Conservation (phyloP, 106 monocot species). For the Hemerocallis citrina region DNA sequence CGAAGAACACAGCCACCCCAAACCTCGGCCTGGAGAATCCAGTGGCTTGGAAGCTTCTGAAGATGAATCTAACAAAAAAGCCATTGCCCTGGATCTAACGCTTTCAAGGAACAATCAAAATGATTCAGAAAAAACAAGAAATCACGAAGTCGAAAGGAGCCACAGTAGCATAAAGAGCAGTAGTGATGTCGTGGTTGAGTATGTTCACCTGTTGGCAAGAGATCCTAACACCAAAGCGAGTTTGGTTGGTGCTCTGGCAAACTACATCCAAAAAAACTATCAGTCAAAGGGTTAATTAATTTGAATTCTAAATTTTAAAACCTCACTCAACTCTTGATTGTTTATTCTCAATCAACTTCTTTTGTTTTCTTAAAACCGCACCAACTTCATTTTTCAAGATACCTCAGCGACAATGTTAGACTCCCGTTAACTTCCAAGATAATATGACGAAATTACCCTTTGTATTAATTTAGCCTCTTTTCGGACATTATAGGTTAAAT, state of each 20-base stretch:
- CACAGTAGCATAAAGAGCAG: neutral
- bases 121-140: neutral
- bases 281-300: no score
- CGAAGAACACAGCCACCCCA: constrained; percentile 20
- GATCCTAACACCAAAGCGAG: neutral
- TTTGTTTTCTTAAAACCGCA: no score
- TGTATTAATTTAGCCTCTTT: no score
- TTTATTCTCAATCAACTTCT: no score
- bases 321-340: no score
- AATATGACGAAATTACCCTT: no score
- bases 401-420: no score
- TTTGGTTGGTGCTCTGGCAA: constrained; percentile 2
- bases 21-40: neutral
- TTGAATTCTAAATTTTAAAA: no score
- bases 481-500: no score
- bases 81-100: neutral
- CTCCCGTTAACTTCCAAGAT: no score
- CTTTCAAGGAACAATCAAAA: neutral
- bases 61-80: neutral
- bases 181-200: neutral
- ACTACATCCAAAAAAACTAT: neutral
- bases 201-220: neutral
- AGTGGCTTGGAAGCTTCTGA: neutral
- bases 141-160: neutral
- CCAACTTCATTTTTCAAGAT: no score